Percentiles rank a stretch among this genome's conserved stretches.
These are phyloP conservation scores for Suillus clintonianus DNA, from an alignment of 768 basidiomycete genomes.

Conservation along the genomic window DNA sequence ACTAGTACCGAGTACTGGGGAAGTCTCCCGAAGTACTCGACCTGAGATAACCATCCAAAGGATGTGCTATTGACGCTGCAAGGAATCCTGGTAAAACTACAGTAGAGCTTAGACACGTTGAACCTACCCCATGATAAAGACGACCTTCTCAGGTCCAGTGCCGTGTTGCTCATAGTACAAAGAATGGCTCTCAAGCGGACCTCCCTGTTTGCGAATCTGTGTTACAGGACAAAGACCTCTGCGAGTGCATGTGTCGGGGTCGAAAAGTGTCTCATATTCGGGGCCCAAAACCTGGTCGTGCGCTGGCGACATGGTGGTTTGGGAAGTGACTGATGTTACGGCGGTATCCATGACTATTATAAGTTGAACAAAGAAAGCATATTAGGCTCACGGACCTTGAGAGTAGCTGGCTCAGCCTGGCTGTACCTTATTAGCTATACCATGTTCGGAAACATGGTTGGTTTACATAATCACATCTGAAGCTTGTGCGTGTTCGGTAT, in stretches of 20 bases:
- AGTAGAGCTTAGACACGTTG: not conserved
- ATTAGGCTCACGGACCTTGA: not conserved
- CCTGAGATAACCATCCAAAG: slow-evolving; percentile 67
- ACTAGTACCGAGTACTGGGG: slow-evolving; percentile 63
- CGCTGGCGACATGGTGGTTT: slow-evolving; percentile 6
- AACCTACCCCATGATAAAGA: slow-evolving; percentile 75
- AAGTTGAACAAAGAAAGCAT: not conserved
- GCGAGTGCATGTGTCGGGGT: slow-evolving; percentile 58
- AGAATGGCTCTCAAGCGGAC: slow-evolving; percentile 63
- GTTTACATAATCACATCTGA: too few relatives aligned
- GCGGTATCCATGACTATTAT: not conserved
- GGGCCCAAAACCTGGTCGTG: slow-evolving; percentile 12
- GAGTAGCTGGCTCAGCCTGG: too few relatives aligned
- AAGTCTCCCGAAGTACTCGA: slow-evolving; percentile 59
- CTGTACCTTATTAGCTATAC: too few relatives aligned
- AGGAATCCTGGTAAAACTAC: not conserved
- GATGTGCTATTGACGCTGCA: slow-evolving; percentile 61
- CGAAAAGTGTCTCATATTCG: slow-evolving; percentile 50
- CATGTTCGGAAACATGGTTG: too few relatives aligned
- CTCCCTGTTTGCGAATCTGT: slow-evolving; percentile 45
- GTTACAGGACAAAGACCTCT: slow-evolving; percentile 81
- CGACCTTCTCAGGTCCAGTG: slow-evolving; percentile 57
- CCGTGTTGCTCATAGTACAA: slow-evolving; percentile 84
- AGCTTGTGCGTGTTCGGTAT: not conserved
- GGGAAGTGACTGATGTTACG: not conserved